phyloP scores from a whole-genome alignment of 306 rosid species.

The Oxytropis ochrocephala region DNA sequence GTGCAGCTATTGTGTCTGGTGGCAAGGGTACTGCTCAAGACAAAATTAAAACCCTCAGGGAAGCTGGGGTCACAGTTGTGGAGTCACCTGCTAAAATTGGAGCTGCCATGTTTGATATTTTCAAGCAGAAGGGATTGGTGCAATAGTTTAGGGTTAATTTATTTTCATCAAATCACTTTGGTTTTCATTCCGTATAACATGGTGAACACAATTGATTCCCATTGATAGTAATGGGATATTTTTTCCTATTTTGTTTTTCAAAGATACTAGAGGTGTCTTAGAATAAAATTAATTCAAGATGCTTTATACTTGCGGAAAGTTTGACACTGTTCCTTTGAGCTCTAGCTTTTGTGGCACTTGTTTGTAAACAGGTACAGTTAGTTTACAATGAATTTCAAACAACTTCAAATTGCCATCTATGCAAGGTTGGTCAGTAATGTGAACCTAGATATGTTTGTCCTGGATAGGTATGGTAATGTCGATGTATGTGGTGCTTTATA shows the following conservation, averaged over 20 bases:
- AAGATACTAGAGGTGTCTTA: conserved; percentile 18
- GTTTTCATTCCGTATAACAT: conserved; percentile 9
- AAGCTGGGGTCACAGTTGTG: conserved; percentile 89
- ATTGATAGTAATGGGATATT: conserved; percentile 19
- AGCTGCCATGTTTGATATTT: conserved; percentile 70
- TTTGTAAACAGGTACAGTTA: background rate
- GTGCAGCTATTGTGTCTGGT: conserved; percentile 95
- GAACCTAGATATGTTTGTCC: background rate
- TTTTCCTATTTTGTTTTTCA: background rate
- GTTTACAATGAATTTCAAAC: conserved; percentile 11
- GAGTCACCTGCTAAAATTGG: conserved; percentile 99
- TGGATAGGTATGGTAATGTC: background rate
- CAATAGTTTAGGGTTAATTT: conserved; percentile 34
- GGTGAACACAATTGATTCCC: conserved; percentile 17
- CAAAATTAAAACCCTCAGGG: conserved; percentile 77
- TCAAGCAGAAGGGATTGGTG: conserved; percentile 89
- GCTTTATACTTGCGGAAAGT: conserved; percentile 16
- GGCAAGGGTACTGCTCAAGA: conserved; percentile 99
- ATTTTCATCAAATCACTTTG: conserved; percentile 20
- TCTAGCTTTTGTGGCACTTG: conserved; percentile 8
- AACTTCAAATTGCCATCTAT: background rate
- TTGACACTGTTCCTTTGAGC: conserved; percentile 1
- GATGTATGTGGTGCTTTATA: background rate
- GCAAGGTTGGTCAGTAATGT: background rate
- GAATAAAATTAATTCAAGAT: conserved; percentile 31